phyloP scores from a whole-genome alignment of 2,329 filamentous ascomycete species.

The Fusarium duplospermum region DNA sequence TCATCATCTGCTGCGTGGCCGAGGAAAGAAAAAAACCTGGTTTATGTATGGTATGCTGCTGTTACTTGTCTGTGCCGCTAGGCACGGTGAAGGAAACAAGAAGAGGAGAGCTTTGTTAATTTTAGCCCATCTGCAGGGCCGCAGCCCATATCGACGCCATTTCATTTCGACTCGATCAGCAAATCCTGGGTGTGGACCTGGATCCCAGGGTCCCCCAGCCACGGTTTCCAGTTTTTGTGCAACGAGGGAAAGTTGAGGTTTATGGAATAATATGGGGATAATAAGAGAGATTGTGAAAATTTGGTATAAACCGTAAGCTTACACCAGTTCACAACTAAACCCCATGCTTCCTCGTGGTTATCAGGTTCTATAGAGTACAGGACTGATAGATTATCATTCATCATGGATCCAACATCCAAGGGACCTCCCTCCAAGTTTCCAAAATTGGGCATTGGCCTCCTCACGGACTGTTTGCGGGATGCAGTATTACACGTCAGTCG shows the following conservation, averaged over 20 bases:
- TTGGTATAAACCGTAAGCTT: background rate
- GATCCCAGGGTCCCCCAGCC: background rate
- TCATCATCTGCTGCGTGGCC: background rate
- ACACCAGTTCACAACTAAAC: background rate
- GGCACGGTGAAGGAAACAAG: background rate
- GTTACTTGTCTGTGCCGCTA: background rate
- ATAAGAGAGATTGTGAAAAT: background rate
- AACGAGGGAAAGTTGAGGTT: background rate
- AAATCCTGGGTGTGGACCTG: conserved; percentile 7
- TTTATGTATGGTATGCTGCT: background rate
- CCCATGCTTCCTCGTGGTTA: background rate
- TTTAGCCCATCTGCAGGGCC: conserved; percentile 22
- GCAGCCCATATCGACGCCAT: conserved; percentile 17
- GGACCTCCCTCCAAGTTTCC: conserved; percentile 21
- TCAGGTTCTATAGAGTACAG: background rate
- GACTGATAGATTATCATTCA: conserved; percentile 1
- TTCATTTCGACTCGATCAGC: conserved; percentile 20
- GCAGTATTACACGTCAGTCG: conserved; percentile 35
- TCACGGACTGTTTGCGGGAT: conserved; percentile 18
- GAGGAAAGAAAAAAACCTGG: background rate
- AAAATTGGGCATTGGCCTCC: conserved; percentile 27
- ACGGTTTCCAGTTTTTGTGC: conserved; percentile 3
- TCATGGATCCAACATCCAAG: conserved; percentile 25
- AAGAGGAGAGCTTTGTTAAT: conserved; percentile 1
- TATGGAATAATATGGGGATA: background rate